A percentile compares a stretch with the other conserved stretches of the same genome.
phyloP scores from a whole-genome alignment of 2,329 filamentous ascomycete species.

The Epichloe glyceriae region DNA sequence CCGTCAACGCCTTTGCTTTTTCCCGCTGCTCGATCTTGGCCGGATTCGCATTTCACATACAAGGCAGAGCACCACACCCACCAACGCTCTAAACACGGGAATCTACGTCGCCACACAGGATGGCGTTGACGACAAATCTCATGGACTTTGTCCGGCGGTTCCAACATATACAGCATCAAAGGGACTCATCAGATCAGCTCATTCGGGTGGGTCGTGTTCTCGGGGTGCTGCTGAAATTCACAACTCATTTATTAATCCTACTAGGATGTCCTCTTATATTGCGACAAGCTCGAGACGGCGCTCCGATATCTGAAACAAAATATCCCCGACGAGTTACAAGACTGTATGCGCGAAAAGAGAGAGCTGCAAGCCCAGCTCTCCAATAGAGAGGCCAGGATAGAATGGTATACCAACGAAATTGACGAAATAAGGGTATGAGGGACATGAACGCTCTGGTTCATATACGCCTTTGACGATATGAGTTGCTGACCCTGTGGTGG shows the following conservation, averaged over 20 bases:
- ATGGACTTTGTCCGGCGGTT: constrained; percentile 36
- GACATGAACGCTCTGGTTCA: neutral
- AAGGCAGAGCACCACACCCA: neutral
- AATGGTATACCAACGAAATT: constrained; percentile 24
- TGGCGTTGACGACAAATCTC: constrained; percentile 17
- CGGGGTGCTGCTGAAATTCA: neutral
- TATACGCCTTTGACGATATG: neutral
- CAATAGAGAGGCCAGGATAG: constrained; percentile 23
- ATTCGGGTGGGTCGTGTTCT: constrained; percentile 27
- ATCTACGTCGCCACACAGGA: constrained; percentile 3
- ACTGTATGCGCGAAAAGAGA: constrained; percentile 36
- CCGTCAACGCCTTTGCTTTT: too few relatives aligned
- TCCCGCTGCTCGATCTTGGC: too few relatives aligned
- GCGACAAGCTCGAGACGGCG: constrained; percentile 28
- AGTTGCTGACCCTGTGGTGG: neutral
- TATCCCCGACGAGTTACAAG: constrained; percentile 28
- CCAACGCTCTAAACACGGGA: neutral
- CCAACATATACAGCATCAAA: constrained; percentile 27
- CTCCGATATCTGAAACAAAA: constrained; percentile 31
- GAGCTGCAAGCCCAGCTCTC: constrained; percentile 37
- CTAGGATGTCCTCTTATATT: constrained; percentile 20
- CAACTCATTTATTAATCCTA: neutral
- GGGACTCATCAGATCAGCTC: constrained; percentile 29
- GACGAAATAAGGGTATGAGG: constrained; percentile 32
- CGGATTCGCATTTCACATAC: neutral